Conservation (phyloP, 345 rosid species). For the Cardiospermum halicacabum region DNA sequence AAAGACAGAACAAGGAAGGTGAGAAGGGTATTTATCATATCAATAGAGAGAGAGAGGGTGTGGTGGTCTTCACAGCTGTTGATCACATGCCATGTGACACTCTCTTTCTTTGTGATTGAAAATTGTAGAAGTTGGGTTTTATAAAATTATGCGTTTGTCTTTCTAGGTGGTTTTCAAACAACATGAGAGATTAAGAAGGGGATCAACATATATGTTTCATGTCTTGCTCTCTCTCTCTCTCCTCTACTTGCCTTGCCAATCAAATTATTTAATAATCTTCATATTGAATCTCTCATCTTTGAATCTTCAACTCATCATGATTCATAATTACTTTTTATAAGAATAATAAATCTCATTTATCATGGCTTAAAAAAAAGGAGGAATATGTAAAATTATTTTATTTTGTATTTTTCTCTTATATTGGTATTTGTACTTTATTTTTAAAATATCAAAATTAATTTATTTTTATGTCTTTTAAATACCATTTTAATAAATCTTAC, state of each 20-base stretch:
- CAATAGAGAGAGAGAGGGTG: conserved; percentile 52
- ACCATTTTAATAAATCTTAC: too few relatives aligned
- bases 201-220: conserved; percentile 1
- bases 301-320: too few relatives aligned
- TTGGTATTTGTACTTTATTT: too few relatives aligned
- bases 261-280: not conserved
- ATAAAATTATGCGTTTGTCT: conserved; percentile 27
- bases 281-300: not conserved
- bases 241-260: not conserved
- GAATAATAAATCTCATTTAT: too few relatives aligned
- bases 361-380: too few relatives aligned
- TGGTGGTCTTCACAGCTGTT: conserved; percentile 95
- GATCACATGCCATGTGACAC: conserved; percentile 87
- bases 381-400: too few relatives aligned
- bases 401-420: too few relatives aligned
- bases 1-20: conserved; percentile 33
- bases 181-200: conserved; percentile 32
- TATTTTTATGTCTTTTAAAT: too few relatives aligned
- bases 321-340: too few relatives aligned
- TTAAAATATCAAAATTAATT: too few relatives aligned
- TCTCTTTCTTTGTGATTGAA: not conserved
- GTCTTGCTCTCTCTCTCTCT: not conserved
- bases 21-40: conserved; percentile 65
- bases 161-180: conserved; percentile 23
- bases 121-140: not conserved